A percentile compares a stretch with the other conserved stretches of the same genome.
Conservation (phyloP, 768 basidiomycete genomes). For the Boletus insuetus region DNA sequence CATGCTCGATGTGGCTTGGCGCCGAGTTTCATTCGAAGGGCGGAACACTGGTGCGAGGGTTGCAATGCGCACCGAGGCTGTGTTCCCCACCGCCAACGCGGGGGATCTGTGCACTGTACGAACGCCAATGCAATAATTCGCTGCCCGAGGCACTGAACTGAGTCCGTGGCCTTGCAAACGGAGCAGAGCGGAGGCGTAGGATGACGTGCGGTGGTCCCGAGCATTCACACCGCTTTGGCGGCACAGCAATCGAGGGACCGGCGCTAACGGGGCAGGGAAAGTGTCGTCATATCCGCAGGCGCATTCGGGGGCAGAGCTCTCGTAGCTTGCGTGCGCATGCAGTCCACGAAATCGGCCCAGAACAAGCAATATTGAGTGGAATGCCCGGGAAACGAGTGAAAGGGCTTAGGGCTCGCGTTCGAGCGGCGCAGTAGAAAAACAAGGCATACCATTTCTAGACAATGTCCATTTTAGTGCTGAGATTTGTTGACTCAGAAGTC, state of each 20-base stretch:
- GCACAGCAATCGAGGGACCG: slow-evolving; percentile 19
- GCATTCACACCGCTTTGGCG: slow-evolving; percentile 21
- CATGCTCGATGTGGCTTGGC: background rate
- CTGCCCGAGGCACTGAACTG: background rate
- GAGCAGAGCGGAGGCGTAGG: slow-evolving; percentile 14
- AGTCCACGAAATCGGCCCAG: background rate
- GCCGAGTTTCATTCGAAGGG: slow-evolving; percentile 11
- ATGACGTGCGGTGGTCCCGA: slow-evolving; percentile 15
- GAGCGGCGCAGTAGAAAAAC: slow-evolving; percentile 13
- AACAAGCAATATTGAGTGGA: background rate
- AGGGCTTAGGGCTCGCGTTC: background rate
- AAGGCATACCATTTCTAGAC: slow-evolving; percentile 24
- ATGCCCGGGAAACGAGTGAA: background rate
- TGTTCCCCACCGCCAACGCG: slow-evolving; percentile 19
- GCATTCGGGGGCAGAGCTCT: slow-evolving; percentile 1
- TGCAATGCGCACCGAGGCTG: slow-evolving; percentile 15
- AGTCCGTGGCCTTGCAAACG: background rate
- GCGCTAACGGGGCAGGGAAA: background rate
- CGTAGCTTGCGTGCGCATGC: background rate
- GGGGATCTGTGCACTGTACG: slow-evolving; percentile 2
- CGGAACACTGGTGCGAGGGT: background rate
- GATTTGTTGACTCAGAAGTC: background rate
- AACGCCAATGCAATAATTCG: background rate
- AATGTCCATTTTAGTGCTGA: slow-evolving; percentile 2
- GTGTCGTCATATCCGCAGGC: background rate